Evolutionary conservation across 176 grass and related monocot genomes (phyloP).

Genomic region (Bonia amplexicaulis): DNA sequence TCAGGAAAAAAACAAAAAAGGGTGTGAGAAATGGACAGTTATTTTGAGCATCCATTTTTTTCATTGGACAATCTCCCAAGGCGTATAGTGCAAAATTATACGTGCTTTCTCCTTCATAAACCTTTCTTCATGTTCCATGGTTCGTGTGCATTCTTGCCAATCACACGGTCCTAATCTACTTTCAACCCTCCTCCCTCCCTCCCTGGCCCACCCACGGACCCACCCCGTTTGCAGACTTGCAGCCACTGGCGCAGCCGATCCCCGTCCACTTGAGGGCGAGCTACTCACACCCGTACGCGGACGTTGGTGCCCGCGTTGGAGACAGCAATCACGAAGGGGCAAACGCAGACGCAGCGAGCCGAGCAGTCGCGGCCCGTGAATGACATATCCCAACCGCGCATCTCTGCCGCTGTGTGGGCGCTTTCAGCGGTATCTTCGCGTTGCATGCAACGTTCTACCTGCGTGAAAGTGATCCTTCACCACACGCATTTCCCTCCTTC

Average conservation of each 20-base stretch:
- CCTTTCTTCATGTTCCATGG: not conserved
- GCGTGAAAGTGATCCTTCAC: conserved; percentile 22
- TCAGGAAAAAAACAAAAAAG: too few species aligned
- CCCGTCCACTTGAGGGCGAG: not conserved
- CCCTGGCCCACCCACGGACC: not conserved
- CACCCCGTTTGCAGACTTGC: not conserved
- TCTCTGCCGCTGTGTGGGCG: conserved; percentile 14
- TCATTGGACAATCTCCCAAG: not conserved
- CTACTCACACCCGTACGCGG: not conserved
- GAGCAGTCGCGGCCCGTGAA: conserved; percentile 5
- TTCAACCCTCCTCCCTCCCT: not conserved
- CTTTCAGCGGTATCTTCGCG: conserved; percentile 7
- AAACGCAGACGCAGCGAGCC: not conserved
- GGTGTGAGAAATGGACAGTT: not conserved
- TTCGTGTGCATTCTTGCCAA: not conserved
- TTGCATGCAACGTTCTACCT: conserved; percentile 16
- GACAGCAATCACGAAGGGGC: not conserved
- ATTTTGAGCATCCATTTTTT: not conserved
- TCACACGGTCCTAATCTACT: not conserved
- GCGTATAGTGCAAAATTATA: not conserved
- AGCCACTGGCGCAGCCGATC: not conserved
- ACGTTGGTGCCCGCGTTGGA: not conserved
- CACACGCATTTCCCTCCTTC: not conserved
- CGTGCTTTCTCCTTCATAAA: not conserved
- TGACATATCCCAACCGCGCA: not conserved